phyloP scores from a whole-genome alignment of 2,329 filamentous ascomycete genomes.

The Zasmidium cellare region DNA sequence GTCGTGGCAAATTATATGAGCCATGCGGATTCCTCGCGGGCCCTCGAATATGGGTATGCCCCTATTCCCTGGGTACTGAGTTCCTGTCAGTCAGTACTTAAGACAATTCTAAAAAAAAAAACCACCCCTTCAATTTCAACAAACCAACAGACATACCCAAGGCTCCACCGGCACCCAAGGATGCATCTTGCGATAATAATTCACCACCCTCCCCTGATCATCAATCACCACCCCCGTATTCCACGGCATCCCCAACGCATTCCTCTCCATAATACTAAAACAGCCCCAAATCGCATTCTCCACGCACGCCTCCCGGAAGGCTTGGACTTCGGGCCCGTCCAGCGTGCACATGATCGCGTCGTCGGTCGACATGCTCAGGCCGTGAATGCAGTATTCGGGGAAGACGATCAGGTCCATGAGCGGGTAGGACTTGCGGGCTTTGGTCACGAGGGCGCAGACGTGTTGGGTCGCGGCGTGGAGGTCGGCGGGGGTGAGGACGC shows the following conservation, averaged over 20 bases:
- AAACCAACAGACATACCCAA: conserved; percentile 14
- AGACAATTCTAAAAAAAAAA: too few relatives aligned
- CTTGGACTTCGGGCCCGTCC: conserved; percentile 32
- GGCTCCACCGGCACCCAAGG: conserved; percentile 29
- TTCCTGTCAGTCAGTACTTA: too few relatives aligned
- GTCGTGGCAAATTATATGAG: conserved; percentile 32
- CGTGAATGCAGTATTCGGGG: conserved; percentile 33
- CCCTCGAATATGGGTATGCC: conserved; percentile 27
- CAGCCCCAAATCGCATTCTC: conserved; percentile 31
- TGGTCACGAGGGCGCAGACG: conserved; percentile 20
- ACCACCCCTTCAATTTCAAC: too few relatives aligned
- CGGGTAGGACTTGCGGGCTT: conserved; percentile 23
- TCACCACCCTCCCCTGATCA: conserved; percentile 22
- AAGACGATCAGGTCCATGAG: conserved; percentile 32
- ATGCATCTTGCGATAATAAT: conserved; percentile 32
- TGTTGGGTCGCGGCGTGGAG: conserved; percentile 20
- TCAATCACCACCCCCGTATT: conserved; percentile 29
- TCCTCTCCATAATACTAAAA: conserved; percentile 34
- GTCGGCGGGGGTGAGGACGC: conserved; percentile 16
- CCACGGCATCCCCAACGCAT: conserved; percentile 27
- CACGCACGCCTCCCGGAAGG: conserved; percentile 29
- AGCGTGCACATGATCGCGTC: conserved; percentile 31
- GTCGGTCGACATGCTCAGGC: conserved; percentile 30
- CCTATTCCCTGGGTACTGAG: conserved; percentile 26
- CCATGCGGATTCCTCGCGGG: conserved; percentile 24